A percentile compares a stretch with the other conserved stretches of the same genome.
Evolutionary conservation across 805 yeast genomes (phyloP).

Genomic region (Priceomyces fermenticarens): DNA sequence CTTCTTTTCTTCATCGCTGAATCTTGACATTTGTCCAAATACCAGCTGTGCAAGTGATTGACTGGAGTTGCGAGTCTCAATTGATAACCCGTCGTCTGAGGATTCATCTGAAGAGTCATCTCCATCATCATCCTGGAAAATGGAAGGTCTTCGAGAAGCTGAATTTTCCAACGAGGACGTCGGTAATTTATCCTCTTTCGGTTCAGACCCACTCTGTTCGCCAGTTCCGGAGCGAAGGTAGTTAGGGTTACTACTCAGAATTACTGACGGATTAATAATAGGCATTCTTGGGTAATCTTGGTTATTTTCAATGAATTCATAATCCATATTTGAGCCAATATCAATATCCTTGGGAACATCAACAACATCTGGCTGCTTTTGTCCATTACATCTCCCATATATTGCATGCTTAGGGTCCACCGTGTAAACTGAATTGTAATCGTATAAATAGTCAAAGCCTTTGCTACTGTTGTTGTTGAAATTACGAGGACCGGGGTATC

Average conservation of each 20-base stretch:
- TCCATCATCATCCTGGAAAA: constrained; percentile 12
- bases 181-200: constrained; percentile 12
- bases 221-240: neutral
- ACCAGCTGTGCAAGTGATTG: constrained; percentile 43
- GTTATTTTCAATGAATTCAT: constrained; percentile 28
- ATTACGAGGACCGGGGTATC: constrained; percentile 62
- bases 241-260: constrained; percentile 9
- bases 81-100: constrained; percentile 36
- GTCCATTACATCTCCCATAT: constrained; percentile 25
- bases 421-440: constrained; percentile 74
- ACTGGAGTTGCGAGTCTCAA: constrained; percentile 37
- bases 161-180: constrained; percentile 18
- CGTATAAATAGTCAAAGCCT: constrained; percentile 76
- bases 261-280: constrained; percentile 20
- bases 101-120: constrained; percentile 22
- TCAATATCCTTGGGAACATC: constrained; percentile 47
- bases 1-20: constrained; percentile 12
- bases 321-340: constrained; percentile 38
- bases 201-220: neutral
- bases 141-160: constrained; percentile 1
- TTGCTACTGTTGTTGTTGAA: constrained; percentile 58
- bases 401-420: constrained; percentile 45
- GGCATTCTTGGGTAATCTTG: constrained; percentile 18
- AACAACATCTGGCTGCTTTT: constrained; percentile 36
- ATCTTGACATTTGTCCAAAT: constrained; percentile 21